Percentiles rank a stretch among this genome's conserved stretches.
phyloP scores from a whole-genome alignment of 768 basidiomycete species.

The Boletus reticulatus region DNA sequence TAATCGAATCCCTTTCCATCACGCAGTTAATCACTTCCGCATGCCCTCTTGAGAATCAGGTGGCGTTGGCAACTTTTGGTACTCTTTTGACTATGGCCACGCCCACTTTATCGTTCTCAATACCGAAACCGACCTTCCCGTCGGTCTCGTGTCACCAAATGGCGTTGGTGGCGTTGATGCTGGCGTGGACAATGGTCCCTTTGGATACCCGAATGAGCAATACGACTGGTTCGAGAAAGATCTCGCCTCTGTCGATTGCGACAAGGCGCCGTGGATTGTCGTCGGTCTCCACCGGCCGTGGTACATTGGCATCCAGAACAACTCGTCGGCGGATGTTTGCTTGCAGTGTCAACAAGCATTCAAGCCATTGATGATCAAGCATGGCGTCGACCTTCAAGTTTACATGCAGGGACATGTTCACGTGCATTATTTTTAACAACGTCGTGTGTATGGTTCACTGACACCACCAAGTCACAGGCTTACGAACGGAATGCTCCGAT shows the following conservation, averaged over 20 bases:
- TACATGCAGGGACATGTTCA: conserved; percentile 31
- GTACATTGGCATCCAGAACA: conserved; percentile 15
- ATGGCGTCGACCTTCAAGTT: conserved; percentile 28
- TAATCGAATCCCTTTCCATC: neutral
- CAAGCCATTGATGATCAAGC: conserved; percentile 30
- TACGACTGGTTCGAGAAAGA: conserved; percentile 27
- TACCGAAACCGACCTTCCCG: conserved; percentile 25
- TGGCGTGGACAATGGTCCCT: conserved; percentile 24
- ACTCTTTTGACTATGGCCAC: conserved; percentile 29
- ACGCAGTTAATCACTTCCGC: conserved; percentile 25
- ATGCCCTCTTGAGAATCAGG: conserved; percentile 29
- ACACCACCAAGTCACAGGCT: neutral
- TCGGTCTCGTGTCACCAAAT: conserved; percentile 25
- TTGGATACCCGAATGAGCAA: conserved; percentile 29
- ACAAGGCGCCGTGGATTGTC: conserved; percentile 26
- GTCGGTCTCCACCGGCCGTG: conserved; percentile 29
- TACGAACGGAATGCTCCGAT: conserved; percentile 30
- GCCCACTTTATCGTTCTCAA: conserved; percentile 27
- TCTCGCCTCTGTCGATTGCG: conserved; percentile 22
- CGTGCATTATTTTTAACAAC: conserved; percentile 1
- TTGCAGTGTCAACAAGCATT: conserved; percentile 24
- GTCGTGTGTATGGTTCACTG: neutral
- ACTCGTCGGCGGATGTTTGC: conserved; percentile 6
- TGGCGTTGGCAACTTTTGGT: conserved; percentile 30
- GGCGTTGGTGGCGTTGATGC: conserved; percentile 17